Percentiles rank a stretch among this genome's conserved stretches.
Conservation (phyloP, 2,329 filamentous ascomycete species). For the Colletotrichum ledebouriae region DNA sequence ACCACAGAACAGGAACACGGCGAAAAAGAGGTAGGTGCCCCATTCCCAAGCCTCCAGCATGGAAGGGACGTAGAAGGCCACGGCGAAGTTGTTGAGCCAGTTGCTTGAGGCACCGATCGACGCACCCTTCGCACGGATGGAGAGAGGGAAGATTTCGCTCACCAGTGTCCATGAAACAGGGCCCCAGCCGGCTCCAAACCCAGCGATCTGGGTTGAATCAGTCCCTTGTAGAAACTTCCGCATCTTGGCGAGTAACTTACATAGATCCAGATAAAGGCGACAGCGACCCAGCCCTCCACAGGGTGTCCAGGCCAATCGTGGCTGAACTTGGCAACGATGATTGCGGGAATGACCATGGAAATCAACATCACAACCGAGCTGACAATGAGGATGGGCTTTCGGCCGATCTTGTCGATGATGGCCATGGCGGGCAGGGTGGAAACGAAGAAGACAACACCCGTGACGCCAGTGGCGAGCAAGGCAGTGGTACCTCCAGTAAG, state of each 20-base stretch:
- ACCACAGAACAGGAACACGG: slow-evolving; percentile 60
- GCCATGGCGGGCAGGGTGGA: slow-evolving; percentile 50
- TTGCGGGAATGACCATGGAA: slow-evolving; percentile 55
- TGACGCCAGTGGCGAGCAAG: slow-evolving; percentile 73
- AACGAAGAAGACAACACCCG: slow-evolving; percentile 66
- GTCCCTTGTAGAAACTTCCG: too few species aligned
- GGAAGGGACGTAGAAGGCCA: slow-evolving; percentile 60
- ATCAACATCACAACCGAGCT: slow-evolving; percentile 56
- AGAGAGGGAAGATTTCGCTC: slow-evolving; percentile 55
- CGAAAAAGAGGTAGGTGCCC: slow-evolving; percentile 71
- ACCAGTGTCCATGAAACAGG: slow-evolving; percentile 53
- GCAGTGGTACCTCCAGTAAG: slow-evolving; percentile 70
- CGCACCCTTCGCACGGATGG: slow-evolving; percentile 55
- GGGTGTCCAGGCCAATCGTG: slow-evolving; percentile 53
- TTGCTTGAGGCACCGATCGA: slow-evolving; percentile 59
- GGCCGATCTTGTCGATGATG: slow-evolving; percentile 57
- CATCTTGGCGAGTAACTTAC: slow-evolving; percentile 6
- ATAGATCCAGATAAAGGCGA: slow-evolving; percentile 52
- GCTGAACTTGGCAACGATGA: slow-evolving; percentile 55
- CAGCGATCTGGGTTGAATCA: neutral
- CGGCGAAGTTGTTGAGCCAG: slow-evolving; percentile 62
- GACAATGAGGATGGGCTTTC: slow-evolving; percentile 55
- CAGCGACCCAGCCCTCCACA: slow-evolving; percentile 55
- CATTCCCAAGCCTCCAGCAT: slow-evolving; percentile 59
- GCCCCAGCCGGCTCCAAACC: slow-evolving; percentile 51